Evolutionary conservation across 192 early-diverging fungal species (phyloP), one percentile per base, ranked within the genome.

Genomic region (Podila verticillata): DNA sequence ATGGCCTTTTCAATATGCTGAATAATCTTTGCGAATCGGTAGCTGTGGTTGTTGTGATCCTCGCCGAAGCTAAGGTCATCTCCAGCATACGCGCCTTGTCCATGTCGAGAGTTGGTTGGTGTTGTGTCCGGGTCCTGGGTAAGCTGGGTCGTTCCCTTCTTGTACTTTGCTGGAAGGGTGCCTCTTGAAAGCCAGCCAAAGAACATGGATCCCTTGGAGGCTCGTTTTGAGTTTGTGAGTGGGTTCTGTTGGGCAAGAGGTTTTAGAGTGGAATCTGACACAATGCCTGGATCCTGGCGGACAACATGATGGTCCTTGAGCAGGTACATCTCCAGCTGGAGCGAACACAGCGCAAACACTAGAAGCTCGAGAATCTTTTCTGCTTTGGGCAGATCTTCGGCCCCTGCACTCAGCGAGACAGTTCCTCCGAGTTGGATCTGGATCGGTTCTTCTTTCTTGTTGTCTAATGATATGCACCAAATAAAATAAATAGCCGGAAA

Each of bases 351-450:
- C 12, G 94, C 87, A 66, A 92, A 93, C 13, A 93, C 86, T 22
- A 94, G 80, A 15, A 96, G 66, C 44, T 91, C 87, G n/a, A 94
- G 83, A 19, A 97, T 91, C 66, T 88, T 86, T 75, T 96, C 96
- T 32, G 94, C 83, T 20, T 87, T 87, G 22, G 74, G 84, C 61
- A 96, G 86, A 24, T 79, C 66, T 10, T 87, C 86, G 1, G 70
- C 29, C 7, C 70, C 70, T 29, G 69, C 77, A 5, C 65, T 7
- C 26, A 80, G 61, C 2, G 47, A 63, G 13, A 80, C 62, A 10
- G 77, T 80, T 17, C 77, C 77, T 65, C 77, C 77, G 20, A 80
- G 65, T 26, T 26, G 56, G 35, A 72, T 68, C 20, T 48, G 48
- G 9, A 22, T 51, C 48, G 22, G 66, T n/a, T 61, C 66, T n/a